Conservation (phyloP, 257 asterid genomes). For the Mitragyna speciosa region DNA sequence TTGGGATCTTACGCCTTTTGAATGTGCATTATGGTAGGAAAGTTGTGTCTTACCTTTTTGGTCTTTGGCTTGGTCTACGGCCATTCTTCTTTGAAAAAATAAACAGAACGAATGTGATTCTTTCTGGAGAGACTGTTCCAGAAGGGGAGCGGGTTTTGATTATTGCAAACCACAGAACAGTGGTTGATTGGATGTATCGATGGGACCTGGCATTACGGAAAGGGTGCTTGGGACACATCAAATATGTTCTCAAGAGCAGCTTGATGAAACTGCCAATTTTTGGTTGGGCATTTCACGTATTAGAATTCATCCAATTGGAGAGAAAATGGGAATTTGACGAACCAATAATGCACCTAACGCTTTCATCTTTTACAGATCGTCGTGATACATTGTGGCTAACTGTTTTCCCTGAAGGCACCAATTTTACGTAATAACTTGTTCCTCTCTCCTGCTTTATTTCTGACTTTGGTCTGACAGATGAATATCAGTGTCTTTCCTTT, state of each 20-base stretch:
- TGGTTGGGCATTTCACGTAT: slow-evolving; percentile 86
- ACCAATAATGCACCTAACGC: slow-evolving; percentile 45
- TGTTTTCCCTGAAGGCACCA: slow-evolving; percentile 93
- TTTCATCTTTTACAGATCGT: slow-evolving; percentile 49
- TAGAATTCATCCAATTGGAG: slow-evolving; percentile 87
- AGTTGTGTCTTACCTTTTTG: slow-evolving; percentile 51
- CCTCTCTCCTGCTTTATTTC: slow-evolving; percentile 16
- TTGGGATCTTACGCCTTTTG: slow-evolving; percentile 50
- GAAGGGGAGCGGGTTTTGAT: slow-evolving; percentile 62
- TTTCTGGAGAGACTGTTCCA: slow-evolving; percentile 79
- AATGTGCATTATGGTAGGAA: slow-evolving; percentile 65
- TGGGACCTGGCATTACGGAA: slow-evolving; percentile 92
- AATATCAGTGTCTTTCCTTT: neutral
- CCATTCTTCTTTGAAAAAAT: slow-evolving; percentile 85
- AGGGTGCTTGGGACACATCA: slow-evolving; percentile 67
- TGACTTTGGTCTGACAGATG: neutral
- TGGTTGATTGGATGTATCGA: slow-evolving; percentile 95
- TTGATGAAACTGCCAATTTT: slow-evolving; percentile 83
- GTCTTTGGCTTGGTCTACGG: slow-evolving; percentile 89
- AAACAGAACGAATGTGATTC: slow-evolving; percentile 68
- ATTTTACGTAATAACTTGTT: slow-evolving; percentile 58
- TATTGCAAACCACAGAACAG: slow-evolving; percentile 85
- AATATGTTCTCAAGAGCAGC: slow-evolving; percentile 78
- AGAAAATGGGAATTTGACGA: slow-evolving; percentile 86
- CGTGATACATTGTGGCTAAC: slow-evolving; percentile 81